Conservation (phyloP, 805 yeast species). For the Monosporozyma servazzii region DNA sequence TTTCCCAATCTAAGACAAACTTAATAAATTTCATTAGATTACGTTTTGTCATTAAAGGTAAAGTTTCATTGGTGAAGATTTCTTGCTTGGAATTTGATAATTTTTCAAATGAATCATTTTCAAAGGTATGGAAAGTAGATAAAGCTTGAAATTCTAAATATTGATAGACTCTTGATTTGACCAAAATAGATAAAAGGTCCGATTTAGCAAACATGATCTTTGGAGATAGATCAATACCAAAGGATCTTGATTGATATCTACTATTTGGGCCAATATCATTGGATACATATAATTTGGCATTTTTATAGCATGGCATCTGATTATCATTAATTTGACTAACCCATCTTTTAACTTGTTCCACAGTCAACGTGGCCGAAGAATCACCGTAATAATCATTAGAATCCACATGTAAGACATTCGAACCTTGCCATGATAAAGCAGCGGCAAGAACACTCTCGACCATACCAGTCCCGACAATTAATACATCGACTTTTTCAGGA, state of each 20-base stretch:
- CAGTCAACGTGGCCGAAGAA: constrained; percentile 71
- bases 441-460: constrained; percentile 85
- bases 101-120: constrained; percentile 82
- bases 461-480: constrained; percentile 88
- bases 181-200: constrained; percentile 69
- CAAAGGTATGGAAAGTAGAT: constrained; percentile 86
- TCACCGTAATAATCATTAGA: constrained; percentile 83
- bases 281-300: constrained; percentile 77
- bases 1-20: constrained; percentile 68
- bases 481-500: constrained; percentile 75
- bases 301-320: constrained; percentile 36
- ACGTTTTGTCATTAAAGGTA: constrained; percentile 69
- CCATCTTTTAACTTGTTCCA: constrained; percentile 83
- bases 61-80: constrained; percentile 79
- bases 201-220: constrained; percentile 81
- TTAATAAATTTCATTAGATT: constrained; percentile 79
- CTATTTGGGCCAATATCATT: constrained; percentile 35
- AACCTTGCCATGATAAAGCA: constrained; percentile 96
- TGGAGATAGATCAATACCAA: constrained; percentile 83
- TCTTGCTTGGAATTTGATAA: constrained; percentile 83
- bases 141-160: constrained; percentile 88
- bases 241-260: constrained; percentile 53
- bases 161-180: constrained; percentile 80
- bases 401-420: constrained; percentile 86
- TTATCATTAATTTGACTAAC: constrained; percentile 54